Evolutionary conservation across 202 grass and related monocot species (phyloP), one percentile per base, ranked within the genome.

Genomic region (Elaeis oleifera): DNA sequence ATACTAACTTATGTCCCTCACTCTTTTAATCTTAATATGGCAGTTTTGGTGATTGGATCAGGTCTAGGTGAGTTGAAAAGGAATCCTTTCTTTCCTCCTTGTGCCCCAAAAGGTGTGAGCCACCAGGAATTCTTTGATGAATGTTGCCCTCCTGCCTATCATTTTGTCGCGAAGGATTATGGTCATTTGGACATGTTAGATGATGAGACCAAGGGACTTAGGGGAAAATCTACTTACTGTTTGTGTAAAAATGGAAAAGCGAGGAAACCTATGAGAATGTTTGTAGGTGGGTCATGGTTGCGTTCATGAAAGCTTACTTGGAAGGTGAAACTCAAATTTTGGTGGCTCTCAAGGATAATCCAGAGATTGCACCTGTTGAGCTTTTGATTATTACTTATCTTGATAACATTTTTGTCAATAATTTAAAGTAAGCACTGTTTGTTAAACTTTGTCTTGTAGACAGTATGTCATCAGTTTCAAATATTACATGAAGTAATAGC

Each of bases 141-240:
- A 73, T 65, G 74, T 25, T 28, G 65, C 16, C 22, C 73, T 15
- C 78, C 84, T 18, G 62, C 67, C 6, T 90, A 76, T 59, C 84
- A 90, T 68, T 76, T 96, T 22, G 91, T 90, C 54, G 91, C 76
- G 4, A 57, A 65, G 76, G 81, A 90, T 23, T 90, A 90, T 65
- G 91, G 91, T 7, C 91, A 96, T 80, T 32, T 76, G 1, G 91
- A 90, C 79, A 81, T 90, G 87, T 74, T 90, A 70, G 91, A 96
- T 76, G 84, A 96, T 76, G 79, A 83, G 50, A 96, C 91, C 3
- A 70, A 51, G 3, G 91, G 91, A 1, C 63, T 63, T 3, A 79
- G 79, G 75, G 91, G 87, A 4, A 53, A 76, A 23, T 71, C 70
- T 9, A 81, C 86, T 23, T 81, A 89, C 56, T 75, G 59, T 16